Evolutionary conservation across 441 rosid species (phyloP).

Genomic region (Adansonia madagascariensis): DNA sequence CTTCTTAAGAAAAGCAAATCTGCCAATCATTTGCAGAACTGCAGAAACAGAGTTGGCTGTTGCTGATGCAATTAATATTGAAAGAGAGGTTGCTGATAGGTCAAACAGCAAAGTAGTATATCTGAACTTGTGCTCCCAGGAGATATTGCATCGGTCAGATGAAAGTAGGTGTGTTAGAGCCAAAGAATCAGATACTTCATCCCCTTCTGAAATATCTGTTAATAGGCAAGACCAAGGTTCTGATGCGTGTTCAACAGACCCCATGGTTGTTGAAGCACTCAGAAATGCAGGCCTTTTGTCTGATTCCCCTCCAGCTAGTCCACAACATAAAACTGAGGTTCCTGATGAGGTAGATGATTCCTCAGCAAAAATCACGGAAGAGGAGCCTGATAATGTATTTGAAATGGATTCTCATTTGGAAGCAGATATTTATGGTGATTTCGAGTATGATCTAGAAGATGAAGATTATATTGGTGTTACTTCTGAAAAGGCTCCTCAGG

Average conservation of each 20-base stretch:
- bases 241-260: constrained; percentile 48
- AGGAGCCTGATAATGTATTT: constrained; percentile 64
- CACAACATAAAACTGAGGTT: constrained; percentile 43
- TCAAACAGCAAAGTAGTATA: constrained; percentile 89
- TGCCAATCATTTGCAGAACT: constrained; percentile 67
- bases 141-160: constrained; percentile 61
- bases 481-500: constrained; percentile 49
- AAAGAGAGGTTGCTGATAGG: constrained; percentile 79
- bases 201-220: constrained; percentile 32
- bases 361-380: constrained; percentile 41
- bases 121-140: constrained; percentile 94
- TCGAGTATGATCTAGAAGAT: constrained; percentile 83
- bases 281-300: constrained; percentile 88
- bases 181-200: constrained; percentile 45
- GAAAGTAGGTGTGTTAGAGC: constrained; percentile 38
- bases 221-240: constrained; percentile 42
- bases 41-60: constrained; percentile 97
- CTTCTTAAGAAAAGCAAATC: constrained; percentile 76
- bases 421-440: constrained; percentile 83
- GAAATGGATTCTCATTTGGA: constrained; percentile 68
- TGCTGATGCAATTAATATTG: constrained; percentile 96
- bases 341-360: constrained; percentile 40
- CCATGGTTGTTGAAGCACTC: constrained; percentile 62
- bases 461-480: constrained; percentile 75
- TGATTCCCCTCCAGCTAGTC: constrained; percentile 95